Evolutionary conservation across 352 stramenopile genomes (phyloP).

Genomic region (Phytophthora cactorum): DNA sequence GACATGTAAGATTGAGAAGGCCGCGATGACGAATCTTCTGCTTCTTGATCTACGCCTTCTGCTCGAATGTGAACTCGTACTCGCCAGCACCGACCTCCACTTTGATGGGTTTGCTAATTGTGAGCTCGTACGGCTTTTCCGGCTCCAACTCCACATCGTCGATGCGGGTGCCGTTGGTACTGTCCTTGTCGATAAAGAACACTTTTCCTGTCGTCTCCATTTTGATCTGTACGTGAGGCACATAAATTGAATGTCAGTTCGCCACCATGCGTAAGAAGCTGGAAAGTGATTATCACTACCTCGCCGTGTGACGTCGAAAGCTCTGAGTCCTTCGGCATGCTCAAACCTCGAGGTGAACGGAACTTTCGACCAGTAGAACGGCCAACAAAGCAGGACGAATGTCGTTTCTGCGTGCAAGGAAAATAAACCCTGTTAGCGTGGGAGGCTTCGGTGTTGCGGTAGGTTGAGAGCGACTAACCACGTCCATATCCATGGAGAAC

Average conservation of each 20-base stretch:
- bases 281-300: conserved; percentile 28
- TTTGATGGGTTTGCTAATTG: conserved; percentile 47
- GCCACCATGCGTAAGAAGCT: not conserved
- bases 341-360: conserved; percentile 68
- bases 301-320: conserved; percentile 85
- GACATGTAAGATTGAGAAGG: not conserved
- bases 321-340: conserved; percentile 79
- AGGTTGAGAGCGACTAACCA: conserved; percentile 33
- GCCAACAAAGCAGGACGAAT: conserved; percentile 71
- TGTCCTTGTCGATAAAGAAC: conserved; percentile 80
- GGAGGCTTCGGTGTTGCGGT: not conserved
- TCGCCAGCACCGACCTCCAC: conserved; percentile 62
- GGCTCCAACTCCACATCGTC: conserved; percentile 59
- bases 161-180: conserved; percentile 81
- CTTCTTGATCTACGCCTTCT: conserved; percentile 37
- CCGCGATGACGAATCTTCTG: not conserved
- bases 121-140: conserved; percentile 57
- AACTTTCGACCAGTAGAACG: conserved; percentile 87
- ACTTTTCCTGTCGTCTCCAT: conserved; percentile 66
- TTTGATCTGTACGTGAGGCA: conserved; percentile 49
- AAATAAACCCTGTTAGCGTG: conserved; percentile 2
- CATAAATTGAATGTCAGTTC: not conserved
- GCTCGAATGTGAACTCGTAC: conserved; percentile 59
- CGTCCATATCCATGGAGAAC: conserved; percentile 65
- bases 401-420: conserved; percentile 38